phyloP scores from a whole-genome alignment of 768 basidiomycete genomes.

The Cystoderma amianthinum region DNA sequence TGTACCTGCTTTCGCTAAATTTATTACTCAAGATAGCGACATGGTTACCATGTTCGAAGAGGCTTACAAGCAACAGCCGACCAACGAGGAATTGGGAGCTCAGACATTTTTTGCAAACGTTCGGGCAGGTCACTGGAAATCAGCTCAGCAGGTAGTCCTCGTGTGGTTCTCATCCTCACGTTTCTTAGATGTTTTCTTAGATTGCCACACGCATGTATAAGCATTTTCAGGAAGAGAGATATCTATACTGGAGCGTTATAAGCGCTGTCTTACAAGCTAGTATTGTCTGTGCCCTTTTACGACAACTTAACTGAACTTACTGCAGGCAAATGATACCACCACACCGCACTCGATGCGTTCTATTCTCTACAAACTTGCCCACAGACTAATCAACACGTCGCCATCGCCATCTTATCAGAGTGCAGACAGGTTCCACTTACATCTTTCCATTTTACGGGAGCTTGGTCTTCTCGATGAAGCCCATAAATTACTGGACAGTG shows the following conservation, averaged over 20 bases:
- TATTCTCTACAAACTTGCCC: conserved; percentile 72
- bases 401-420: conserved; percentile 55
- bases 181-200: no score
- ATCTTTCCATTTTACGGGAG: conserved; percentile 65
- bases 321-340: conserved; percentile 62
- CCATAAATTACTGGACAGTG: conserved; percentile 57
- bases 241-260: conserved; percentile 79
- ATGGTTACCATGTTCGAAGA: conserved; percentile 83
- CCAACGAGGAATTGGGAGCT: conserved; percentile 75
- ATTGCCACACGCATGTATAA: conserved; percentile 78
- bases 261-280: conserved; percentile 72
- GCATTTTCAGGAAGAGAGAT: conserved; percentile 76
- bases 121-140: conserved; percentile 77
- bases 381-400: conserved; percentile 60
- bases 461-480: conserved; percentile 67
- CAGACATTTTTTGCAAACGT: conserved; percentile 86
- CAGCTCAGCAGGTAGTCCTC: conserved; percentile 74
- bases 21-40: conserved; percentile 48
- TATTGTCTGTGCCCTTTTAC: conserved; percentile 1
- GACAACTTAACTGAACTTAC: not conserved
- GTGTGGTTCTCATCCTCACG: conserved; percentile 3
- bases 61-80: conserved; percentile 74
- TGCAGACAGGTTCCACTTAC: conserved; percentile 74
- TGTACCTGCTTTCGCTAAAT: not conserved
- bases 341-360: conserved; percentile 59